These are phyloP conservation scores for Podila horticola DNA, from an alignment of 192 early-diverging fungal species.

Conservation along the genomic window DNA sequence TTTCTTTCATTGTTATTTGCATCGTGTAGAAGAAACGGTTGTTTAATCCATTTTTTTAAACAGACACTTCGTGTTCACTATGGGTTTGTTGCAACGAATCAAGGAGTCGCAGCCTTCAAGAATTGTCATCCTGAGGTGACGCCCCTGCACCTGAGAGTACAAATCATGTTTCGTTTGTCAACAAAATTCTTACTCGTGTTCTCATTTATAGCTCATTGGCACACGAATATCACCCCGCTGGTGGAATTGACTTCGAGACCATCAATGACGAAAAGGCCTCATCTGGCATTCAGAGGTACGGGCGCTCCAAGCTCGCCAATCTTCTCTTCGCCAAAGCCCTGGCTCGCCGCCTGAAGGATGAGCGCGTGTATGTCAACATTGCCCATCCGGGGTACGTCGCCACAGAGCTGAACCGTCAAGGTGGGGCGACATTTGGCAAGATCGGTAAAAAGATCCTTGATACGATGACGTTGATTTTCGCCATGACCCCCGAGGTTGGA, in stretches of 20 bases:
- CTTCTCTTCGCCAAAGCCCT: conserved; percentile 57
- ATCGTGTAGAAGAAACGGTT: no score
- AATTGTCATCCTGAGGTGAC: conserved; percentile 34
- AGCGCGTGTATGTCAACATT: conserved; percentile 15
- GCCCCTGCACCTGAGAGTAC: no score
- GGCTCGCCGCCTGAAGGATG: conserved; percentile 23
- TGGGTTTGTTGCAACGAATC: conserved; percentile 13
- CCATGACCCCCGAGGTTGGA: conserved; percentile 40
- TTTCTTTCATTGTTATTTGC: no score
- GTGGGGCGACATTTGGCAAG: background rate
- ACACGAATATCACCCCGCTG: conserved; percentile 11
- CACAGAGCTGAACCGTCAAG: conserved; percentile 50
- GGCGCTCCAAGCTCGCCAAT: conserved; percentile 61
- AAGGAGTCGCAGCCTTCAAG: conserved; percentile 27
- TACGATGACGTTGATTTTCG: background rate
- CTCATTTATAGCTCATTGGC: conserved; percentile 9
- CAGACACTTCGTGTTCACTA: conserved; percentile 18
- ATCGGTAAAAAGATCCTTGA: background rate
- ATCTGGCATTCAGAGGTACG: conserved; percentile 36
- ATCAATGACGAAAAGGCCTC: conserved; percentile 44
- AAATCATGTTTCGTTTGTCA: no score
- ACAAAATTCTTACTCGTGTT: no score
- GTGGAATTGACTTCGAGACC: conserved; percentile 52
- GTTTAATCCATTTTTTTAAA: background rate
- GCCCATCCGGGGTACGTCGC: conserved; percentile 42